These are phyloP conservation scores for Xylaria sp. DNA, from an alignment of 2,329 filamentous ascomycete species.

Conservation along the genomic window DNA sequence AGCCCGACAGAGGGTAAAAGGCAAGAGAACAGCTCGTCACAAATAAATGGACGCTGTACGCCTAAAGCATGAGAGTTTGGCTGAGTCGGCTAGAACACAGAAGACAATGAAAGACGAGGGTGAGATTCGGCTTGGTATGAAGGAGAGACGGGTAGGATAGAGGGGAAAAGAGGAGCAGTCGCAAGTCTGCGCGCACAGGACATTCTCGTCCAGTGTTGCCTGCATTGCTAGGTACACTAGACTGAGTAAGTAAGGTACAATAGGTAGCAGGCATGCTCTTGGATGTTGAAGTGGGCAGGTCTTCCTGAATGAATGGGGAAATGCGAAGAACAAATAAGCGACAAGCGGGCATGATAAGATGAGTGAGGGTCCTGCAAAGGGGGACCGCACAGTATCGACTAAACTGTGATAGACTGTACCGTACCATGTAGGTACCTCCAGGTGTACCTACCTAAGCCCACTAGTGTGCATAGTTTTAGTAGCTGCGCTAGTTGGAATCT, in stretches of 20 bases:
- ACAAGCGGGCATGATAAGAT: neutral
- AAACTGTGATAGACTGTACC: neutral
- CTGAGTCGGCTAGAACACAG: conserved; percentile 30
- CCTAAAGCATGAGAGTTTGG: conserved; percentile 34
- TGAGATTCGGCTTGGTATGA: conserved; percentile 35
- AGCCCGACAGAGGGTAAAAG: conserved; percentile 6
- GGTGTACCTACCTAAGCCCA: neutral
- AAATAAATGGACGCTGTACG: conserved; percentile 24
- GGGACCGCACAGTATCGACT: neutral
- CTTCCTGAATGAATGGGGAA: conserved; percentile 1
- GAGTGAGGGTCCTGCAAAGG: neutral
- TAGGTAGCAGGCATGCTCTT: neutral
- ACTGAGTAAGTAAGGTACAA: neutral
- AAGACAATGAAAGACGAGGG: conserved; percentile 20
- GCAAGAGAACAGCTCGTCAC: conserved; percentile 1
- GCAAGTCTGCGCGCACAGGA: conserved; percentile 26
- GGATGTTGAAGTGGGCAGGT: neutral
- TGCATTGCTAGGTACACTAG: neutral
- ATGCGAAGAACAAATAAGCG: conserved; percentile 5
- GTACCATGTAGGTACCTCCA: neutral
- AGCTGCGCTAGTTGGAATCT: neutral
- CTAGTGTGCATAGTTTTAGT: neutral
- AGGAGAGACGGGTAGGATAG: conserved; percentile 20
- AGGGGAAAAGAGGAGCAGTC: conserved; percentile 30
- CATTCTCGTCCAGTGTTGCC: conserved; percentile 3